phyloP scores from a whole-genome alignment of 2,329 filamentous ascomycete species.

The Aspergillus transmontanensis region DNA sequence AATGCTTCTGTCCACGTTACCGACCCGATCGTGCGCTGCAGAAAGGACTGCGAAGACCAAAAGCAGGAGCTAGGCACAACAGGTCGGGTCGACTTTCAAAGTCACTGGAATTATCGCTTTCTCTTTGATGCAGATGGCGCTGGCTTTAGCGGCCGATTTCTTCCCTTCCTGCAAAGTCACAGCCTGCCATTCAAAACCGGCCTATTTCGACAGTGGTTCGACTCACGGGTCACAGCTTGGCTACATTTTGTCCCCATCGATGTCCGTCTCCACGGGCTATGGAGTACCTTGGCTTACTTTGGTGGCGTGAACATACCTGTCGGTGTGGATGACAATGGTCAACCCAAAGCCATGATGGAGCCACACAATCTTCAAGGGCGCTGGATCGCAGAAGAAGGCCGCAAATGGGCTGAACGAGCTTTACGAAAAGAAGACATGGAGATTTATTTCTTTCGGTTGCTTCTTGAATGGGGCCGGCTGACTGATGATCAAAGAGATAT shows the following conservation, averaged over 20 bases:
- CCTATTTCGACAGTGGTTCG: conserved; percentile 79
- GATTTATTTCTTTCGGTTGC: conserved; percentile 74
- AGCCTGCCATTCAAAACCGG: conserved; percentile 70
- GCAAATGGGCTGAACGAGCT: conserved; percentile 65
- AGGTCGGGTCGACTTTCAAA: conserved; percentile 53
- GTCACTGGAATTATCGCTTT: conserved; percentile 68
- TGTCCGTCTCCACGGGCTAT: conserved; percentile 70
- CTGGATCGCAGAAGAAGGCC: conserved; percentile 68
- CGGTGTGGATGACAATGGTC: conserved; percentile 33
- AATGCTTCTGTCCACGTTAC: conserved; percentile 63
- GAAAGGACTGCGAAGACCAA: conserved; percentile 55
- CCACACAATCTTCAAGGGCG: conserved; percentile 57
- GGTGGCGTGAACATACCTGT: conserved; percentile 50
- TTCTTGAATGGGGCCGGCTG: conserved; percentile 76
- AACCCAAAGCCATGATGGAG: conserved; percentile 52
- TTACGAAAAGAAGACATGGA: conserved; percentile 75
- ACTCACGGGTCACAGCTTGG: conserved; percentile 73
- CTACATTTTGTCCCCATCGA: conserved; percentile 80
- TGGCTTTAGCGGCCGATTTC: conserved; percentile 66
- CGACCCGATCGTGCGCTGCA: conserved; percentile 59
- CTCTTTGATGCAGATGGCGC: conserved; percentile 72
- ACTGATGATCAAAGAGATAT: conserved; percentile 62
- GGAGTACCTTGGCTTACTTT: conserved; percentile 75
- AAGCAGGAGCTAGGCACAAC: conserved; percentile 54
- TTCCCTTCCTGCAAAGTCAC: conserved; percentile 66